Percentiles rank a stretch among this genome's conserved stretches.
These are phyloP conservation scores for Didymosphaeria variabile DNA, from an alignment of 2,329 filamentous ascomycete genomes.

Conservation along the genomic window DNA sequence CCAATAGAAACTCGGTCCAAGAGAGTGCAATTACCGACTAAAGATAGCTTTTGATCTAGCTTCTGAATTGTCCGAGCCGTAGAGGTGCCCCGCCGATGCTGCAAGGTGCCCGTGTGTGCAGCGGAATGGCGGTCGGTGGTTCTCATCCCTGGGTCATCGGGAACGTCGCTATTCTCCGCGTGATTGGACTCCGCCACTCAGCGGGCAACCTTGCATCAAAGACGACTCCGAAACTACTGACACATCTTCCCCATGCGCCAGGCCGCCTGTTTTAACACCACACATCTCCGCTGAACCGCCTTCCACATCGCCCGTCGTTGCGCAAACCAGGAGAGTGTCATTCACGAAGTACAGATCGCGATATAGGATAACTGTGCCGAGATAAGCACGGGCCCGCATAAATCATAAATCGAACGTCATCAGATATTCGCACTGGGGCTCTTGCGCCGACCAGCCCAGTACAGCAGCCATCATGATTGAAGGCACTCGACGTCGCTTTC, in stretches of 20 bases:
- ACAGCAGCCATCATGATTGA: slow-evolving; percentile 43
- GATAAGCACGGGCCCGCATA: slow-evolving; percentile 15
- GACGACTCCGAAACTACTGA: slow-evolving; percentile 11
- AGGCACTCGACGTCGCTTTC: slow-evolving; percentile 64
- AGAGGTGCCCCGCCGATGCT: not conserved
- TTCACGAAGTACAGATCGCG: not conserved
- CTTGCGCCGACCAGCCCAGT: not conserved
- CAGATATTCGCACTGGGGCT: not conserved
- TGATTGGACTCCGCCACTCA: slow-evolving; percentile 10
- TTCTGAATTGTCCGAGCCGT: not conserved
- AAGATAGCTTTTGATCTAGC: not conserved
- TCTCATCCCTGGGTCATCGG: slow-evolving; percentile 9
- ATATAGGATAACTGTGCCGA: slow-evolving; percentile 8
- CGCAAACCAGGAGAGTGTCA: not conserved
- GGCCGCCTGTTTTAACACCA: slow-evolving; percentile 2
- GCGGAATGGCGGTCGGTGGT: not conserved
- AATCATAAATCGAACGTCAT: slow-evolving; percentile 13
- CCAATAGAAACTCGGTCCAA: too few relatives aligned
- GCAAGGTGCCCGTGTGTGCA: not conserved
- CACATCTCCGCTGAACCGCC: slow-evolving; percentile 4
- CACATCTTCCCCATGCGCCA: slow-evolving; percentile 1
- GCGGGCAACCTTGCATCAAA: slow-evolving; percentile 5
- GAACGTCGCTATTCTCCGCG: slow-evolving; percentile 7
- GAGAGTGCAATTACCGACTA: too few relatives aligned
- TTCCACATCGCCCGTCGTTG: not conserved